phyloP scores from a whole-genome alignment of 1,284 basidiomycete species.

The Trichosporon asahii region DNA sequence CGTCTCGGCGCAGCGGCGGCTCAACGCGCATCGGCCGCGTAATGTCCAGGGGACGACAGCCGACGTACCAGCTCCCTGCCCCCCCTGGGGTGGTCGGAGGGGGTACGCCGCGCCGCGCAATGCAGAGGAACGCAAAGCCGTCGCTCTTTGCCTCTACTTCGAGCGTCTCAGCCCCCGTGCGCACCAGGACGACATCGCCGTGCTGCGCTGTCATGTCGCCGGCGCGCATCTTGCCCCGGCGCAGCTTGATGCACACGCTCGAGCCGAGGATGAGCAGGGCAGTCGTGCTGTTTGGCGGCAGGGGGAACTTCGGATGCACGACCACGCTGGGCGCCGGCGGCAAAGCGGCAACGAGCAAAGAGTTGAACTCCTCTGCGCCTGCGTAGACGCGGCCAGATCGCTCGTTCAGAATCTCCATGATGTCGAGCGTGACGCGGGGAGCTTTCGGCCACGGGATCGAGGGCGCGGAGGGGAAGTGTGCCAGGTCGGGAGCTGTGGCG shows the following conservation, averaged over 20 bases:
- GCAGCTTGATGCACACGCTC: conserved; percentile 21
- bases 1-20: not conserved
- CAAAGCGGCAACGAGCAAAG: conserved; percentile 33
- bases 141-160: conserved; percentile 35
- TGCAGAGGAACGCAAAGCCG: conserved; percentile 42
- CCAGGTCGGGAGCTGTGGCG: conserved; percentile 23
- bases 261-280: conserved; percentile 36
- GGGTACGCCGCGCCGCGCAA: conserved; percentile 7
- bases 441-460: conserved; percentile 28
- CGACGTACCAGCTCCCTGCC: conserved; percentile 17
- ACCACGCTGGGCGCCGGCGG: conserved; percentile 24
- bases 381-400: conserved; percentile 35
- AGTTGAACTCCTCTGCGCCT: conserved; percentile 40
- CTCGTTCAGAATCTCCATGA: conserved; percentile 38
- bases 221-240: conserved; percentile 12
- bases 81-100: not conserved
- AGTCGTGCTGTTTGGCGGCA: conserved; percentile 18
- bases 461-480: conserved; percentile 27
- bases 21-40: conserved; percentile 14
- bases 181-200: conserved; percentile 41
- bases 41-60: conserved; percentile 16
- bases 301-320: conserved; percentile 10
- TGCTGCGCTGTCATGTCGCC: conserved; percentile 38
- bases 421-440: conserved; percentile 23
- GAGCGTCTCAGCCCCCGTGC: conserved; percentile 28